Base-by-base conservation (phyloP, 768 basidiomycete genomes). In the Auriscalpium microsporum region DNA sequence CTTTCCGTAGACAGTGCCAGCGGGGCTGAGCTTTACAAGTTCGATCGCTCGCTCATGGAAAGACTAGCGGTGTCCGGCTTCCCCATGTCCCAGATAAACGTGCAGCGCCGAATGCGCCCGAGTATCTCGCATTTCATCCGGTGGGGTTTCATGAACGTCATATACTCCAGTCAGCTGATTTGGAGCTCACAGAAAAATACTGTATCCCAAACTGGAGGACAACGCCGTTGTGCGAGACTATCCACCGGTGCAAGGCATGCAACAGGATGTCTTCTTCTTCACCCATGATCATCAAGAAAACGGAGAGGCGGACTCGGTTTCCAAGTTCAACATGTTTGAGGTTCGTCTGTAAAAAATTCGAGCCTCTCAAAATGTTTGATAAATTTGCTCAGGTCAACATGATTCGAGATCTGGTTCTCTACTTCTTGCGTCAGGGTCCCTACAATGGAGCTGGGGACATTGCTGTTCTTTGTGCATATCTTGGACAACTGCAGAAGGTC, bases 101-200 rank as follows among this genome's bases (percentile, higher is more conserved):
- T 86, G 0, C 88, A 90, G 64, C 72, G 88, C 1, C 75, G 89
- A 13, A 90, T 90, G 89, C 73, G 85, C 6, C 87, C 87, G 0
- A 62, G 67, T 4, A 88, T 90, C 45, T 83, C 86, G 0, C 73
- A 76, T 36, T 68, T 87, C 7, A 78, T 84, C 56, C 67, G 83
- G 83, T 79, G 55, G 16, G 68, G 52, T 19, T 40, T 37, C 8
- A 53, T 47, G 23, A 37, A 14, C 10, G 14, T 17, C 35, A 37
- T 14, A 23, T 10, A 6, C 9, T 23, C 56, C 55, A 47, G 53
- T 11, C 8, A 33, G 13, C 35, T 13, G 13, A 8, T 47, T 11
- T 21, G 11, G 9, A 8, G 16, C 38, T 11, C n/a, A 4, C 35
- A 84, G 81, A 44, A 74, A 74, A 4, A 82, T 81, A 1, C 72